Conservation (phyloP, 805 yeast genomes). For the Myxozyma sirexii region DNA sequence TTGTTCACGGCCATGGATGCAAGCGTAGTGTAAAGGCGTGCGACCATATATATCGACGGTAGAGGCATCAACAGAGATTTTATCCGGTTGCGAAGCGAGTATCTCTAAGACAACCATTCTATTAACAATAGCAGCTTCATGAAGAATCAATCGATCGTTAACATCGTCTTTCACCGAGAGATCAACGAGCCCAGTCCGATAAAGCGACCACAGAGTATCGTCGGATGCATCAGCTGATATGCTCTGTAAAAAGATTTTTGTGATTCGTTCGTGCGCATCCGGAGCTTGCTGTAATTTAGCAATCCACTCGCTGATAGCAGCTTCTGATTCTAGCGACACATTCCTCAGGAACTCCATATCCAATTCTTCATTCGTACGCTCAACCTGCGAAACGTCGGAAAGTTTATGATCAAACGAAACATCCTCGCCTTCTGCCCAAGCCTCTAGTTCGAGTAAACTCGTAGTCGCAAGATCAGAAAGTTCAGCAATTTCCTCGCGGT, state of each 20-base stretch:
- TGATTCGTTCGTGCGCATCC: slow-evolving; percentile 52
- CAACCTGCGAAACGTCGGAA: slow-evolving; percentile 30
- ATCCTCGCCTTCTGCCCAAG: slow-evolving; percentile 57
- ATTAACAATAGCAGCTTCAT: slow-evolving; percentile 54
- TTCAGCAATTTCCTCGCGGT: slow-evolving; percentile 80
- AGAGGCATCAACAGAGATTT: slow-evolving; percentile 35
- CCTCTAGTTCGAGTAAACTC: slow-evolving; percentile 70
- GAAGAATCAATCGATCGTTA: slow-evolving; percentile 72
- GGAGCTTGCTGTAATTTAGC: slow-evolving; percentile 48
- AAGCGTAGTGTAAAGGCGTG: slow-evolving; percentile 84
- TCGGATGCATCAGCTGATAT: slow-evolving; percentile 69
- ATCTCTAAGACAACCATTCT: slow-evolving; percentile 41
- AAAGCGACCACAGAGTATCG: slow-evolving; percentile 55
- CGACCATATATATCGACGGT: slow-evolving; percentile 56
- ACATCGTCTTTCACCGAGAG: slow-evolving; percentile 69
- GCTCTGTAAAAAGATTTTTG: slow-evolving; percentile 73
- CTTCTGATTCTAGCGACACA: slow-evolving; percentile 37
- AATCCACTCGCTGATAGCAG: slow-evolving; percentile 51
- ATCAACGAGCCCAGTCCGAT: slow-evolving; percentile 56
- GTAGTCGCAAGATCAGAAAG: slow-evolving; percentile 67
- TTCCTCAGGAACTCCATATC: slow-evolving; percentile 28
- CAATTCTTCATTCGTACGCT: slow-evolving; percentile 32
- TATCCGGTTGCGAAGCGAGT: slow-evolving; percentile 35
- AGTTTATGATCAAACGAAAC: slow-evolving; percentile 39
- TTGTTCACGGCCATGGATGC: slow-evolving; percentile 54